A percentile compares a stretch with the other conserved stretches of the same genome.
Conservation (phyloP, 331 rosid genomes). For the Rhamnella rubrinervis region DNA sequence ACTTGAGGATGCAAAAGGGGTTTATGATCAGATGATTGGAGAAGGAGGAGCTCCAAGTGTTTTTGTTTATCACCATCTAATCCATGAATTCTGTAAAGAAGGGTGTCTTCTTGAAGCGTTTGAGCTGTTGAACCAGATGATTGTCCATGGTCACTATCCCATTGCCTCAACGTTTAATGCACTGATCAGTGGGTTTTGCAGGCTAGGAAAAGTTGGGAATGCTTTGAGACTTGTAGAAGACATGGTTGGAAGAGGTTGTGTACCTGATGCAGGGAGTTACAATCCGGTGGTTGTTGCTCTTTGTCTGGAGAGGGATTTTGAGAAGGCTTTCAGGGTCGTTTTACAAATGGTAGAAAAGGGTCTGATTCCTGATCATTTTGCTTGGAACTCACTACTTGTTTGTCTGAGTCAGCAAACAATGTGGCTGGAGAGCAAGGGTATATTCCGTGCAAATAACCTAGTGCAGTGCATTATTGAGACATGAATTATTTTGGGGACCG, state of each 20-base stretch:
- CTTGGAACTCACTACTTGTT: conserved; percentile 56
- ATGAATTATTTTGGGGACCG: not conserved
- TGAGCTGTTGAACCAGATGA: conserved; percentile 68
- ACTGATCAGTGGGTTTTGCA: conserved; percentile 48
- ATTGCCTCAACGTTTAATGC: conserved; percentile 52
- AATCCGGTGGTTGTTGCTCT: conserved; percentile 41
- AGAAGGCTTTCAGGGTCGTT: conserved; percentile 44
- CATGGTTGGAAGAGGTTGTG: conserved; percentile 57
- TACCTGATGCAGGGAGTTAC: conserved; percentile 42
- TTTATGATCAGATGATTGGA: conserved; percentile 45
- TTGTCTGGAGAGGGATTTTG: conserved; percentile 52
- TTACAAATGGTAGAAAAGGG: conserved; percentile 52
- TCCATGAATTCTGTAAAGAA: conserved; percentile 41
- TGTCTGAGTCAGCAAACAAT: conserved; percentile 35
- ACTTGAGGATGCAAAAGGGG: conserved; percentile 52
- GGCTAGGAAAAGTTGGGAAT: conserved; percentile 45
- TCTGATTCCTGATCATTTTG: conserved; percentile 40
- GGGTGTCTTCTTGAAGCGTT: conserved; percentile 53
- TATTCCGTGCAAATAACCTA: conserved; percentile 18
- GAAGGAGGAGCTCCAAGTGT: conserved; percentile 65
- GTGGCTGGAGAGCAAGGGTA: conserved; percentile 24
- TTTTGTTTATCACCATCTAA: conserved; percentile 53
- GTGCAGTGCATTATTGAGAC: conserved; percentile 24
- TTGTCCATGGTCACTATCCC: conserved; percentile 49
- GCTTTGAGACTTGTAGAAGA: conserved; percentile 63